phyloP scores from a whole-genome alignment of 768 basidiomycete species.

The Leucosporidium yakuticum region DNA sequence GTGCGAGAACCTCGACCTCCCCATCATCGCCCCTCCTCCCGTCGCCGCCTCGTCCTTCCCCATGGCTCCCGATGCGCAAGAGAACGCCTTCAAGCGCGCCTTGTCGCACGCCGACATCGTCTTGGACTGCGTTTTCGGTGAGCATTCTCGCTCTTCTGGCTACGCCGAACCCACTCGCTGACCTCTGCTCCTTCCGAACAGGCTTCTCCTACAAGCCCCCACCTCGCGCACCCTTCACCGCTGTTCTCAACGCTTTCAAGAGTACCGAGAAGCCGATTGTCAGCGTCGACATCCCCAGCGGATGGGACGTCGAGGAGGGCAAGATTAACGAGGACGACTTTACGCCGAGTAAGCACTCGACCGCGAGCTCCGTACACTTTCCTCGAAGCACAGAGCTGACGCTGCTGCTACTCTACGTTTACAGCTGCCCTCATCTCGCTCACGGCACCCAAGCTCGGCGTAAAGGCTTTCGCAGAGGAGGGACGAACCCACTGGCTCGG shows the following conservation, averaged over 20 bases:
- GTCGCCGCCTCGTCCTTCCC: slow-evolving; percentile 48
- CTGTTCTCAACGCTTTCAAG: slow-evolving; percentile 52
- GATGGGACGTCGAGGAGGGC: slow-evolving; percentile 81
- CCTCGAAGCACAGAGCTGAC: neutral
- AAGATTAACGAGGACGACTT: slow-evolving; percentile 30
- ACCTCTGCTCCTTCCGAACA: slow-evolving; percentile 4
- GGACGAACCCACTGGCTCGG: slow-evolving; percentile 82
- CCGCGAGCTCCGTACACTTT: neutral
- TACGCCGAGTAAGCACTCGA: slow-evolving; percentile 56
- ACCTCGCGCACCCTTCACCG: slow-evolving; percentile 78
- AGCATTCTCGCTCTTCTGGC: slow-evolving; percentile 5
- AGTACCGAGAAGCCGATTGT: slow-evolving; percentile 65
- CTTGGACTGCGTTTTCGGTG: slow-evolving; percentile 86
- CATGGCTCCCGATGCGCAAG: slow-evolving; percentile 48
- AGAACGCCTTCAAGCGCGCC: slow-evolving; percentile 31
- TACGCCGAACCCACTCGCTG: neutral
- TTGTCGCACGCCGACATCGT: slow-evolving; percentile 57
- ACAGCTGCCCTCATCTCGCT: slow-evolving; percentile 80
- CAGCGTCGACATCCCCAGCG: slow-evolving; percentile 91
- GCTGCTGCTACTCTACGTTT: neutral
- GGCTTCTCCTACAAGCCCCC: slow-evolving; percentile 89
- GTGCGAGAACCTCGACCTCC: slow-evolving; percentile 82
- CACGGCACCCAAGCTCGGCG: slow-evolving; percentile 91
- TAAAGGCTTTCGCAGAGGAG: slow-evolving; percentile 54
- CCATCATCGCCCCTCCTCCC: slow-evolving; percentile 48